Evolutionary conservation across 345 rosid genomes (phyloP).

Genomic region (Syzygium jambos): DNA sequence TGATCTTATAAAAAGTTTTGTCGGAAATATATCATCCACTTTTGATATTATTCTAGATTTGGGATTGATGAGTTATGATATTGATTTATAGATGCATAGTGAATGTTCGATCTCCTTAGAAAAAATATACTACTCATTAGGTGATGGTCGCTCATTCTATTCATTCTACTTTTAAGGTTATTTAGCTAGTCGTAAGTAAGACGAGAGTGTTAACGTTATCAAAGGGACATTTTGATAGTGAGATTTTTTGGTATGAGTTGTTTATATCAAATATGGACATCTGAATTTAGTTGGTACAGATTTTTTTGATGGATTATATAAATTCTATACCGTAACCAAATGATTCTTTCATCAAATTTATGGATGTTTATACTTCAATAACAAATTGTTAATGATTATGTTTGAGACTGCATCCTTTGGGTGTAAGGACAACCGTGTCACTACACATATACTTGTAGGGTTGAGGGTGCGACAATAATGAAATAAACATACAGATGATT

Average conservation of each 20-base stretch:
- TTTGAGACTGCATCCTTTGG: not conserved
- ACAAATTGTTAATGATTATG: too few species aligned
- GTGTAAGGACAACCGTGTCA: not conserved
- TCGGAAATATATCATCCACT: not conserved
- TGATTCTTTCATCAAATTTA: too few species aligned
- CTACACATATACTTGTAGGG: not conserved
- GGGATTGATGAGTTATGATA: not conserved
- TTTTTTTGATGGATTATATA: too few species aligned
- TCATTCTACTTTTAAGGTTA: not conserved
- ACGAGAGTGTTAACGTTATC: not conserved
- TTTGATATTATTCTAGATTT: too few species aligned
- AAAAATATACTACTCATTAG: rapidly evolving
- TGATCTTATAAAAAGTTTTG: not conserved
- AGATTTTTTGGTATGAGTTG: too few species aligned
- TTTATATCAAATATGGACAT: too few species aligned
- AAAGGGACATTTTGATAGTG: not conserved
- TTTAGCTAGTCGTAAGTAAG: not conserved
- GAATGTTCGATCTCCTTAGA: not conserved
- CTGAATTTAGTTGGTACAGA: too few species aligned
- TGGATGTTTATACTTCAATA: too few species aligned
- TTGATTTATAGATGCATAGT: not conserved
- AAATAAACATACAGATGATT: too few species aligned
- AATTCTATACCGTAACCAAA: too few species aligned
- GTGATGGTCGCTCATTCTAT: not conserved
- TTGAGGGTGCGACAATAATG: not conserved